Evolutionary conservation across 2,329 filamentous ascomycete species (phyloP).

Genomic region (Bretziella fagacearum): DNA sequence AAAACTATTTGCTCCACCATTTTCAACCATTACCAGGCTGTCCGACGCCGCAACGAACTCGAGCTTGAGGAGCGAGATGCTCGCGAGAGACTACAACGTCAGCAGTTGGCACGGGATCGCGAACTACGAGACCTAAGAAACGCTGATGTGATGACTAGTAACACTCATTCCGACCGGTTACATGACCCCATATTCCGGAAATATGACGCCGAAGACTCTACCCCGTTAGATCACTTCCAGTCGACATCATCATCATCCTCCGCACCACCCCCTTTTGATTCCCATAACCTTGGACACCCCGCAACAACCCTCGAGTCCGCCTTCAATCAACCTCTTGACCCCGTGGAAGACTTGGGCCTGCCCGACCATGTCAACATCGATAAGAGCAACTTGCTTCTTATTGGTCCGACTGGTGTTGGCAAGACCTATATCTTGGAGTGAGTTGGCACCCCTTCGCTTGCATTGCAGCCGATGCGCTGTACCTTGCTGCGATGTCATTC

Average conservation of each 20-base stretch:
- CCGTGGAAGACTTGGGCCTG: slow-evolving; percentile 29
- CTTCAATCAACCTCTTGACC: slow-evolving; percentile 29
- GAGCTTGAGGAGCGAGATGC: slow-evolving; percentile 46
- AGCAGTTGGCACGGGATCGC: slow-evolving; percentile 53
- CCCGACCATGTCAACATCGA: slow-evolving; percentile 55
- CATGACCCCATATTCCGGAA: slow-evolving; percentile 8
- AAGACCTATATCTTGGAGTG: slow-evolving; percentile 84
- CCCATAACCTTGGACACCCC: not conserved
- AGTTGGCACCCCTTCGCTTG: slow-evolving; percentile 17
- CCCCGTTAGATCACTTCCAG: slow-evolving; percentile 16
- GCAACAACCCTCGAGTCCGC: slow-evolving; percentile 10
- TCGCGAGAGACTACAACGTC: slow-evolving; percentile 50
- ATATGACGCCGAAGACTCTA: slow-evolving; percentile 17
- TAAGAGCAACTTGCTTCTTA: slow-evolving; percentile 83
- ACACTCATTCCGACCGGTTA: slow-evolving; percentile 15
- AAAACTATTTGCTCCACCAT: slow-evolving; percentile 85
- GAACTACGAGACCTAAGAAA: slow-evolving; percentile 23
- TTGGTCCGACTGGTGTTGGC: slow-evolving; percentile 86
- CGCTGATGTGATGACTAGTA: slow-evolving; percentile 5
- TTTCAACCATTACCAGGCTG: slow-evolving; percentile 89
- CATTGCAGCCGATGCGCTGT: not conserved
- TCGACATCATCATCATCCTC: not conserved
- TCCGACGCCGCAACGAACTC: slow-evolving; percentile 61
- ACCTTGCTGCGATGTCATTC: not conserved
- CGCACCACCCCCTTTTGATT: not conserved